Percentiles rank a stretch among this genome's conserved stretches.
Evolutionary conservation across 768 basidiomycete species (phyloP).

Genomic region (Neoboletus brunneissimus): DNA sequence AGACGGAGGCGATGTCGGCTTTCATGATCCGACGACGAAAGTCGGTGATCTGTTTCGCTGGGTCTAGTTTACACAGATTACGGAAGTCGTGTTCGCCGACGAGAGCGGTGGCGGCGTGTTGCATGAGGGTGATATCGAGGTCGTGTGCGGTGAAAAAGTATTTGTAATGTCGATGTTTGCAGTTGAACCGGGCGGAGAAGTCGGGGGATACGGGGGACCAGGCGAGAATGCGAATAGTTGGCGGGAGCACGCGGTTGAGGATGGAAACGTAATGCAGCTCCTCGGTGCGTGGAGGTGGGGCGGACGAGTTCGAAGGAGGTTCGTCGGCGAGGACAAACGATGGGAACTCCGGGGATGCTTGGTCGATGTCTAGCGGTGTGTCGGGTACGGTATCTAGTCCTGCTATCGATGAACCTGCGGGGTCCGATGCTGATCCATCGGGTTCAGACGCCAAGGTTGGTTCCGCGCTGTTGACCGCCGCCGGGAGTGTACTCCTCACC

Average conservation of each 20-base stretch:
- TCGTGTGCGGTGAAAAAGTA: constrained; percentile 81
- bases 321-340: constrained; percentile 38
- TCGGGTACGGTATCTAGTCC: neutral
- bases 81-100: constrained; percentile 93
- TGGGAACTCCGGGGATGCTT: constrained; percentile 11
- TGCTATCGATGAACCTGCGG: neutral
- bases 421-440: constrained; percentile 12
- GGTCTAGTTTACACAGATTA: constrained; percentile 92
- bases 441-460: neutral
- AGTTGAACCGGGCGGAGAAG: constrained; percentile 90
- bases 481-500: constrained; percentile 68
- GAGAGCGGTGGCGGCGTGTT: constrained; percentile 63
- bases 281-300: constrained; percentile 24
- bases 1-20: constrained; percentile 58
- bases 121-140: constrained; percentile 76
- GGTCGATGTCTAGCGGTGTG: constrained; percentile 6
- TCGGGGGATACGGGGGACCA: constrained; percentile 83
- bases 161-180: constrained; percentile 90
- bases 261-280: constrained; percentile 78
- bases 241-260: constrained; percentile 85
- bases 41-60: constrained; percentile 83
- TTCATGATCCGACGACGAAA: constrained; percentile 67
- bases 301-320: constrained; percentile 36
- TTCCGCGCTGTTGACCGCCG: constrained; percentile 3
- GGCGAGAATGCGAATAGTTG: constrained; percentile 84